Percentiles rank a stretch among this genome's conserved stretches.
Evolutionary conservation across 2,329 filamentous ascomycete genomes (phyloP).

Genomic region (Trichoderma sp.): DNA sequence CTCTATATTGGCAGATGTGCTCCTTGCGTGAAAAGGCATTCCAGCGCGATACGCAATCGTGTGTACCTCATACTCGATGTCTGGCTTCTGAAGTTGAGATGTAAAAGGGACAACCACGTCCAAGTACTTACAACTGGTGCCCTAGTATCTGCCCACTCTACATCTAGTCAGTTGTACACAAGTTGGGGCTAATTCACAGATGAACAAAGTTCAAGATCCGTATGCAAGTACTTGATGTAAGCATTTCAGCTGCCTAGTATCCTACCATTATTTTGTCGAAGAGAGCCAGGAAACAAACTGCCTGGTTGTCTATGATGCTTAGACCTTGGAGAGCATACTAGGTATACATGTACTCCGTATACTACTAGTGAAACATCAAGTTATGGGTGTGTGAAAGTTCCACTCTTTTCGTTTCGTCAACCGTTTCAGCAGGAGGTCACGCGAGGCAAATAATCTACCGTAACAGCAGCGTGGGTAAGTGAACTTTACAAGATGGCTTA

Average conservation of each 20-base stretch:
- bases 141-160: neutral
- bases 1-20: neutral
- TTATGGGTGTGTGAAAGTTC: neutral
- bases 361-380: too few relatives aligned
- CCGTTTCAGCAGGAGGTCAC: neutral
- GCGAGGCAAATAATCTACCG: neutral
- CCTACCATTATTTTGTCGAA: neutral
- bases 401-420: neutral
- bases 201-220: neutral
- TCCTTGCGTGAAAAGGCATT: neutral
- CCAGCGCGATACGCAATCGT: neutral
- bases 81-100: too few relatives aligned
- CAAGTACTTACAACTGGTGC: neutral
- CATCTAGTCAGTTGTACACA: too few relatives aligned
- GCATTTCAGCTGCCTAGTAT: too few relatives aligned
- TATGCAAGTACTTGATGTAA: too few relatives aligned
- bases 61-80: neutral
- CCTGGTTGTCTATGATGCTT: neutral
- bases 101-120: neutral
- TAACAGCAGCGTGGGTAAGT: neutral
- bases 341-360: neutral
- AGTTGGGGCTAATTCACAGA: neutral
- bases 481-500: neutral
- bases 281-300: neutral
- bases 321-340: neutral